These are phyloP conservation scores for Actinomortierella ambigua DNA, from an alignment of 371 early-diverging fungal genomes.

Conservation along the genomic window DNA sequence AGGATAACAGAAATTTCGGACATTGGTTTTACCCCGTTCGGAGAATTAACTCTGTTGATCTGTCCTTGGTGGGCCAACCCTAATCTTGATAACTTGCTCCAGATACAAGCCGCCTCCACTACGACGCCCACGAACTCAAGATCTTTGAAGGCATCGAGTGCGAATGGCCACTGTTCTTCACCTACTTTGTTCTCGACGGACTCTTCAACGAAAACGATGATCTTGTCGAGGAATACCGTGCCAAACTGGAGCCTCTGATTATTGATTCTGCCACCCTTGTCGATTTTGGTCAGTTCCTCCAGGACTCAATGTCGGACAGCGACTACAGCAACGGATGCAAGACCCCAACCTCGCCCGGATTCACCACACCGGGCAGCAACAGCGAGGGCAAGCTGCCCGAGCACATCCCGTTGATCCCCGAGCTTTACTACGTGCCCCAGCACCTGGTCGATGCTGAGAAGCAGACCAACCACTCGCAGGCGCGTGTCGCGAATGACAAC, in stretches of 20 bases:
- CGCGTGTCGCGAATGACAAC: conserved; percentile 86
- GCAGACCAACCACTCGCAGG: conserved; percentile 72
- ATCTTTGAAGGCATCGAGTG: conserved; percentile 90
- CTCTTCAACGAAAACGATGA: conserved; percentile 70
- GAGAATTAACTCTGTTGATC: too few relatives aligned
- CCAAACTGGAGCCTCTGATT: conserved; percentile 69
- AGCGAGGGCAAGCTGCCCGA: conserved; percentile 43
- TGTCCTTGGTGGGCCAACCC: neutral
- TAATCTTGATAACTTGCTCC: neutral
- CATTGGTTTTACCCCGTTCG: too few relatives aligned
- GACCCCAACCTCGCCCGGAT: conserved; percentile 43
- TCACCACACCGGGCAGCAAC: conserved; percentile 26
- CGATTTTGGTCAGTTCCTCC: conserved; percentile 46
- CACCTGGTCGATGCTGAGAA: conserved; percentile 79
- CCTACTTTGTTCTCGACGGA: conserved; percentile 88
- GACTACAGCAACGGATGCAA: conserved; percentile 35
- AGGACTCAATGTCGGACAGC: conserved; percentile 44
- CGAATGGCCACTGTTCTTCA: conserved; percentile 94
- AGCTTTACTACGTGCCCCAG: conserved; percentile 82
- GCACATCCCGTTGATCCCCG: conserved; percentile 69
- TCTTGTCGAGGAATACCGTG: conserved; percentile 75
- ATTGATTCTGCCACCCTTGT: conserved; percentile 69
- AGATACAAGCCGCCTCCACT: conserved; percentile 80
- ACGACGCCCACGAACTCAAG: conserved; percentile 83
- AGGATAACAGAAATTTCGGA: too few relatives aligned